Evolutionary conservation across 208 protist genomes (phyloP).

Genomic region (Leishmania guyanensis): DNA sequence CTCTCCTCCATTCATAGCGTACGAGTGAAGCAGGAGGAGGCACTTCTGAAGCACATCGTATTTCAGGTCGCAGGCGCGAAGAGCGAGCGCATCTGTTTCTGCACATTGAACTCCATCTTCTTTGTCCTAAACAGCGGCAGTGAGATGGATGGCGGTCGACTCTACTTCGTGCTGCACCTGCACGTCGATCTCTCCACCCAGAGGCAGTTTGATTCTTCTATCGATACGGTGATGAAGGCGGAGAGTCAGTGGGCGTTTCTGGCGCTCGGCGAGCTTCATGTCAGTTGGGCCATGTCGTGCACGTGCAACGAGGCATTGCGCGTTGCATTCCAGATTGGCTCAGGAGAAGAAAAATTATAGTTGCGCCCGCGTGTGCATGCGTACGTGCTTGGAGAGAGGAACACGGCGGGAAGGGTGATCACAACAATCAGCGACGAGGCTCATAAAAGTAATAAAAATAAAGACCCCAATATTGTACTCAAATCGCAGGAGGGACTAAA

Average conservation of each 20-base stretch:
- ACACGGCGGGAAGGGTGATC: neutral
- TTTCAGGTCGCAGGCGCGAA: slow-evolving; percentile 54
- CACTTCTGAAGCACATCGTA: slow-evolving; percentile 53
- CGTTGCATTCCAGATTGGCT: slow-evolving; percentile 32
- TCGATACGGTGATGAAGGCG: slow-evolving; percentile 19
- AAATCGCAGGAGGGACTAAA: neutral
- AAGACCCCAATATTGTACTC: neutral
- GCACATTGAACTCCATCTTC: slow-evolving; percentile 45
- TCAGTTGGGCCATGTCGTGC: slow-evolving; percentile 60
- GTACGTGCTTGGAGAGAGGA: neutral
- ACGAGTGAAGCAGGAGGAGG: slow-evolving; percentile 40
- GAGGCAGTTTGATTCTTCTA: neutral
- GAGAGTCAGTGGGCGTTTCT: slow-evolving; percentile 52
- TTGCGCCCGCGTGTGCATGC: neutral
- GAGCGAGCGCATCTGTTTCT: slow-evolving; percentile 40
- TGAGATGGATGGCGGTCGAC: slow-evolving; percentile 63
- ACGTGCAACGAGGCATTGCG: slow-evolving; percentile 64
- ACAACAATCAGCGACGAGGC: neutral
- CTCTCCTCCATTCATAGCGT: slow-evolving; percentile 28
- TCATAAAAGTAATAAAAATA: neutral
- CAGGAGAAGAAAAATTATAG: neutral
- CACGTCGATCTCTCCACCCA: slow-evolving; percentile 19
- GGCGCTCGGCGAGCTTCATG: slow-evolving; percentile 50
- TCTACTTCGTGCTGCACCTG: slow-evolving; percentile 76
- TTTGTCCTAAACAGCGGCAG: slow-evolving; percentile 58